phyloP scores from a whole-genome alignment of 2,329 filamentous ascomycete genomes.

The Claviceps cyperi region DNA sequence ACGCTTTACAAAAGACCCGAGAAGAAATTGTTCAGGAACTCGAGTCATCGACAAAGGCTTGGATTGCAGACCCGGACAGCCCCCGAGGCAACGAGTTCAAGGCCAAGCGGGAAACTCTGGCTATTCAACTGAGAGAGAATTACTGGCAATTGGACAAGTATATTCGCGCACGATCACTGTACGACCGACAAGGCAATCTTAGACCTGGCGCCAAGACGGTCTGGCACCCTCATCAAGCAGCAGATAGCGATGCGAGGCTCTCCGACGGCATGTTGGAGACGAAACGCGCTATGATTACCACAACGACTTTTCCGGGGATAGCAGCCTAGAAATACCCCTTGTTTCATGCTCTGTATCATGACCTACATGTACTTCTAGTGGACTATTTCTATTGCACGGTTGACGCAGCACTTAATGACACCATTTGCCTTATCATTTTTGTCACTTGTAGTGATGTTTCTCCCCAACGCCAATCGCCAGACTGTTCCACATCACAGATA shows the following conservation, averaged over 20 bases:
- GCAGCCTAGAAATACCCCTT: background rate
- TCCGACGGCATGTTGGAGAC: background rate
- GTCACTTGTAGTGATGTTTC: too few species aligned
- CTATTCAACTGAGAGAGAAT: slow-evolving; percentile 37
- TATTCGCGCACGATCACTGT: slow-evolving; percentile 44
- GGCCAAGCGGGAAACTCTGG: slow-evolving; percentile 30
- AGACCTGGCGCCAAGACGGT: slow-evolving; percentile 1
- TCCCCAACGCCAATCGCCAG: too few species aligned
- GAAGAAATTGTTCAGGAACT: slow-evolving; percentile 38
- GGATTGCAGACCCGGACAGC: slow-evolving; percentile 30
- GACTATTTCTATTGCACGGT: background rate
- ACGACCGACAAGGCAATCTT: slow-evolving; percentile 33
- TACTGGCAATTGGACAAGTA: slow-evolving; percentile 63
- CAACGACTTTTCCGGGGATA: background rate
- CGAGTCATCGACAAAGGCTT: slow-evolving; percentile 42
- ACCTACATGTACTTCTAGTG: background rate
- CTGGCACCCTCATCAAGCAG: slow-evolving; percentile 1
- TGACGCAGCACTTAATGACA: too few species aligned
- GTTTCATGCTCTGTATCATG: too few species aligned
- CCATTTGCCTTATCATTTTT: too few species aligned
- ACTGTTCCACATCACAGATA: too few species aligned
- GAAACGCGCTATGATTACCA: background rate
- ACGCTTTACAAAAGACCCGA: slow-evolving; percentile 36
- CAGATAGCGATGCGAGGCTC: background rate
- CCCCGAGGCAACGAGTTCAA: slow-evolving; percentile 9